Percentiles rank a stretch among this genome's conserved stretches.
Evolutionary conservation across 177 flowering plant genomes (phyloP).

Genomic region (Vitis hybrid): DNA sequence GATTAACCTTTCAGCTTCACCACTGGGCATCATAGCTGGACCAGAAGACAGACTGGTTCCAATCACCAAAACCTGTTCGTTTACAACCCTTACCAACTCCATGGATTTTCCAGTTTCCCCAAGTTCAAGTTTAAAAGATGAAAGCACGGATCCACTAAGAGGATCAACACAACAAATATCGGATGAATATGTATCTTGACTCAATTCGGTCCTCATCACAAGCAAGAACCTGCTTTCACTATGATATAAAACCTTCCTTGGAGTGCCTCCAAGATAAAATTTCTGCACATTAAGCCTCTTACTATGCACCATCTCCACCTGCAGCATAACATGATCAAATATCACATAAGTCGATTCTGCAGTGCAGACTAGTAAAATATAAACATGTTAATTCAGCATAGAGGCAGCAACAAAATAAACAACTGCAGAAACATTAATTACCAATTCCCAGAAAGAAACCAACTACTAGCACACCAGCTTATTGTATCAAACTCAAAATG

Average conservation of each 20-base stretch:
- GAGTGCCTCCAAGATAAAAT: conserved; percentile 85
- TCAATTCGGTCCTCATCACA: conserved; percentile 83
- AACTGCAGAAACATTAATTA: neutral
- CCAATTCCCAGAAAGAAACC: no score
- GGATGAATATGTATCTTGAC: conserved; percentile 54
- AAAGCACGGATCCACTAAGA: conserved; percentile 67
- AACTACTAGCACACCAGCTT: no score
- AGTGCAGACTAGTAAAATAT: neutral
- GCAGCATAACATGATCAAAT: conserved; percentile 17
- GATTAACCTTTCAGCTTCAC: conserved; percentile 92
- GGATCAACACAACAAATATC: conserved; percentile 95
- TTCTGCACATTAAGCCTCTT: conserved; percentile 98
- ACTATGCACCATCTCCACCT: conserved; percentile 95
- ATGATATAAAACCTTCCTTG: conserved; percentile 87
- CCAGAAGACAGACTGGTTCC: conserved; percentile 88
- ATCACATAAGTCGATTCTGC: neutral
- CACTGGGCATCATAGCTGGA: conserved; percentile 94
- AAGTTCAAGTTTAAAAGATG: conserved; percentile 62
- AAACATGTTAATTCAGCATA: neutral
- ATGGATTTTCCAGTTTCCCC: conserved; percentile 92
- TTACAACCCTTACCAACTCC: conserved; percentile 80
- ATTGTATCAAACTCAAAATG: no score
- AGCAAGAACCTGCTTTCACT: conserved; percentile 76
- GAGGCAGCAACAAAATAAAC: neutral
- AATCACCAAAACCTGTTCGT: conserved; percentile 75